These are phyloP conservation scores for Podospora pseudoanserina DNA, from an alignment of 495 filamentous ascomycete species.

Conservation along the genomic window DNA sequence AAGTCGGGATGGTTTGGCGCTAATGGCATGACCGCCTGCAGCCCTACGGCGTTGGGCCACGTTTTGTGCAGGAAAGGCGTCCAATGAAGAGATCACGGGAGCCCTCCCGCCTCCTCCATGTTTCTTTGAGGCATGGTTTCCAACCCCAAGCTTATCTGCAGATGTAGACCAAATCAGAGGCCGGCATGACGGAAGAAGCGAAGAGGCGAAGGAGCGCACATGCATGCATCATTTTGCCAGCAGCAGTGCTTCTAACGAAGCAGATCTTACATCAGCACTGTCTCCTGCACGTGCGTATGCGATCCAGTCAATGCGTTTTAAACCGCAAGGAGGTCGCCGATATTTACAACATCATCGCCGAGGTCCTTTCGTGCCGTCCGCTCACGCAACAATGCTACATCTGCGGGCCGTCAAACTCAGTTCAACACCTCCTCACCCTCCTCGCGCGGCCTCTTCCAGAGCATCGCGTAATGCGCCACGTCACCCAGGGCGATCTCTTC, in stretches of 20 bases:
- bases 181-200: neutral
- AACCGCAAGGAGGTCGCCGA: neutral
- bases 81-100: neutral
- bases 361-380: too few relatives aligned
- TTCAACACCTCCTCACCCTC: neutral
- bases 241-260: neutral
- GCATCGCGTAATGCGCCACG: slow-evolving; percentile 17
- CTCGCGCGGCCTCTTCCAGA: slow-evolving; percentile 15
- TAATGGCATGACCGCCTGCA: neutral
- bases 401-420: neutral
- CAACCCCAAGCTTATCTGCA: neutral
- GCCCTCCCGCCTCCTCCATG: neutral
- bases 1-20: neutral
- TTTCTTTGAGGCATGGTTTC: neutral
- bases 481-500: neutral
- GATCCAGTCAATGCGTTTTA: neutral
- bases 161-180: neutral
- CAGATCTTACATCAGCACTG: neutral
- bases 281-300: neutral
- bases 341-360: neutral
- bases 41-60: neutral
- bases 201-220: neutral
- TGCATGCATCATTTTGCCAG: neutral
- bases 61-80: neutral
- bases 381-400: too few relatives aligned